Evolutionary conservation across 495 filamentous ascomycete genomes (phyloP).

Genomic region (Parmelia sp.): DNA sequence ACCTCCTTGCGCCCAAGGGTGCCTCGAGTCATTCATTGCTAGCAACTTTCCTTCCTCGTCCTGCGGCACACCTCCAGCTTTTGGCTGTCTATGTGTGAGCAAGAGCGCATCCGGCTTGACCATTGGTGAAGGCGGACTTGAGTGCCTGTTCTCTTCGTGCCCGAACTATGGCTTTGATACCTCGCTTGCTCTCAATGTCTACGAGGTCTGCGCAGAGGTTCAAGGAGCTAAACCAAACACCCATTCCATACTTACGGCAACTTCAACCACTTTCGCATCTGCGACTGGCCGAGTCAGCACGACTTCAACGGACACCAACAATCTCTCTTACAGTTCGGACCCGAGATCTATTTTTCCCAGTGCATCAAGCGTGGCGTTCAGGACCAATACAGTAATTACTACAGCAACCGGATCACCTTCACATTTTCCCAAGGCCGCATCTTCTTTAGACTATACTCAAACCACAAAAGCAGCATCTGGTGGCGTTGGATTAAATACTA

Average conservation of each 20-base stretch:
- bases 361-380: constrained; percentile 14
- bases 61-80: constrained; percentile 44
- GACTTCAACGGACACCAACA: not conserved
- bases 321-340: not conserved
- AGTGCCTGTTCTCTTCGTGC: constrained; percentile 51
- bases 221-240: constrained; percentile 20
- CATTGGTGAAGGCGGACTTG: constrained; percentile 60
- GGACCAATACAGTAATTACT: constrained; percentile 5
- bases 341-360: constrained; percentile 9
- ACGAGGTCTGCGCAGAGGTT: constrained; percentile 20
- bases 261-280: not conserved
- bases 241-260: constrained; percentile 25
- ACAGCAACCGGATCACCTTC: constrained; percentile 2
- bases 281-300: not conserved
- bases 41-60: constrained; percentile 47
- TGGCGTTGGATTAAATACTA: not conserved
- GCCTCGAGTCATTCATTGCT: constrained; percentile 55
- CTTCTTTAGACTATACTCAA: not conserved
- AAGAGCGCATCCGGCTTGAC: constrained; percentile 58
- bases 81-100: constrained; percentile 58
- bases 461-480: constrained; percentile 6
- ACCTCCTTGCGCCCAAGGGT: constrained; percentile 58
- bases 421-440: not conserved
- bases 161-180: constrained; percentile 20
- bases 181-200: constrained; percentile 7